Evolutionary conservation across 257 asterid genomes (phyloP).

Genomic region (Parsonsia alboflavescens): DNA sequence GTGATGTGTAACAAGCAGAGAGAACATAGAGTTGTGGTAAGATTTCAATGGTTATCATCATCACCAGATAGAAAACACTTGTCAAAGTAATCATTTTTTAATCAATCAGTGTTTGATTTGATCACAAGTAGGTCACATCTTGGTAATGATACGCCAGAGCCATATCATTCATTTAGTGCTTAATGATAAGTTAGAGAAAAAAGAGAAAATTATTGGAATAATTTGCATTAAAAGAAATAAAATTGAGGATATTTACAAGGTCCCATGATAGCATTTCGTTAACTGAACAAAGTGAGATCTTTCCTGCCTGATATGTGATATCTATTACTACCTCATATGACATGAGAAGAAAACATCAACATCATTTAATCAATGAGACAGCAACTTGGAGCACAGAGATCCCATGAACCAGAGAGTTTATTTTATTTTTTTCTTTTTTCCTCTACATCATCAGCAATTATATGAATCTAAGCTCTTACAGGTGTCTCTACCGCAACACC

Average conservation of each 20-base stretch:
- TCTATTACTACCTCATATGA: conserved; percentile 15
- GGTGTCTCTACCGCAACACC: conserved; percentile 81
- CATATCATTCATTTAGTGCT: neutral
- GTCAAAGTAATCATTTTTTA: neutral
- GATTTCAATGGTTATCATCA: neutral
- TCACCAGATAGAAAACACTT: neutral
- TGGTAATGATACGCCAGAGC: neutral
- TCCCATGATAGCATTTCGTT: neutral
- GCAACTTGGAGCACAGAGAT: conserved; percentile 12
- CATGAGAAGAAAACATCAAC: conserved; percentile 32
- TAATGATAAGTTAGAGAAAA: no score
- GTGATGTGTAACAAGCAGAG: neutral
- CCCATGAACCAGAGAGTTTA: conserved; percentile 20
- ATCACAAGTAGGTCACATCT: neutral
- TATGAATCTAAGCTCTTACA: conserved; percentile 59
- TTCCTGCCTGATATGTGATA: neutral
- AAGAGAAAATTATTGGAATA: no score
- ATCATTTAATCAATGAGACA: conserved; percentile 19
- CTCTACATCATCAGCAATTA: conserved; percentile 3
- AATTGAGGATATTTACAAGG: conserved; percentile 15
- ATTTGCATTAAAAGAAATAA: neutral
- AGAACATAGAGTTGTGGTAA: neutral
- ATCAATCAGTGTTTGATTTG: no score
- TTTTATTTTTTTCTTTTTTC: neutral
- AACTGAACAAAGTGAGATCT: conserved; percentile 15